Conservation (phyloP, 2,329 filamentous ascomycete genomes). For the Emmonsia crescens region DNA sequence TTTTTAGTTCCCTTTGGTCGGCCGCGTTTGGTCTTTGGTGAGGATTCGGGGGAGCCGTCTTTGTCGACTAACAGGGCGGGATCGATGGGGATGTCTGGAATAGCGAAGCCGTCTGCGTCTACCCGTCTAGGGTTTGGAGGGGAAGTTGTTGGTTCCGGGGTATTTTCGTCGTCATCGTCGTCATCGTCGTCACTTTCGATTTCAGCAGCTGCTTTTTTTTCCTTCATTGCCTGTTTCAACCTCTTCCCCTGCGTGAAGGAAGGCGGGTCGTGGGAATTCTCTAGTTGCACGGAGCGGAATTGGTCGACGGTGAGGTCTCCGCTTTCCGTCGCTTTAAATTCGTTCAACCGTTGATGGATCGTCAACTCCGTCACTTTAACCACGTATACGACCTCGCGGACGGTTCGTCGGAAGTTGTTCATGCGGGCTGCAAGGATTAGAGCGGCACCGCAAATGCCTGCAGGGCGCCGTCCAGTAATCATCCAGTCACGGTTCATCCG, state of each 20-base stretch:
- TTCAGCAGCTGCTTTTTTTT: slow-evolving; percentile 28
- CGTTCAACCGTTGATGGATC: slow-evolving; percentile 79
- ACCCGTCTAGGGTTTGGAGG: slow-evolving; percentile 31
- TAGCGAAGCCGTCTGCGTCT: slow-evolving; percentile 59
- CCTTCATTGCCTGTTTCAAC: slow-evolving; percentile 45
- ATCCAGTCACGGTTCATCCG: slow-evolving; percentile 98
- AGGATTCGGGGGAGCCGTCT: neutral
- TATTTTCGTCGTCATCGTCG: slow-evolving; percentile 37
- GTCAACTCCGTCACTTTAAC: slow-evolving; percentile 94
- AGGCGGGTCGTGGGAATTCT: slow-evolving; percentile 70
- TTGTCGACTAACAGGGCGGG: slow-evolving; percentile 25
- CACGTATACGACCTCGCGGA: slow-evolving; percentile 93
- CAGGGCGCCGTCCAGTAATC: slow-evolving; percentile 82
- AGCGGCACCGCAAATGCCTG: slow-evolving; percentile 87
- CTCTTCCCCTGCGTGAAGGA: slow-evolving; percentile 53
- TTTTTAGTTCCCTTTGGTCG: slow-evolving; percentile 24
- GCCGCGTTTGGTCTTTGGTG: slow-evolving; percentile 15
- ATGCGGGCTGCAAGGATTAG: slow-evolving; percentile 91
- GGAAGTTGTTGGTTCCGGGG: slow-evolving; percentile 19
- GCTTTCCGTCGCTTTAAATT: slow-evolving; percentile 80
- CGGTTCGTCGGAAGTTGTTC: slow-evolving; percentile 92
- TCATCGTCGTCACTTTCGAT: slow-evolving; percentile 40
- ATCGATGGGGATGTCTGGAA: slow-evolving; percentile 43
- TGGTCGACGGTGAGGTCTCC: slow-evolving; percentile 79
- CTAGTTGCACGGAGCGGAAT: slow-evolving; percentile 49